These are phyloP conservation scores for Debaryomyces tyrocola DNA, from an alignment of 805 yeast genomes.

Conservation along the genomic window DNA sequence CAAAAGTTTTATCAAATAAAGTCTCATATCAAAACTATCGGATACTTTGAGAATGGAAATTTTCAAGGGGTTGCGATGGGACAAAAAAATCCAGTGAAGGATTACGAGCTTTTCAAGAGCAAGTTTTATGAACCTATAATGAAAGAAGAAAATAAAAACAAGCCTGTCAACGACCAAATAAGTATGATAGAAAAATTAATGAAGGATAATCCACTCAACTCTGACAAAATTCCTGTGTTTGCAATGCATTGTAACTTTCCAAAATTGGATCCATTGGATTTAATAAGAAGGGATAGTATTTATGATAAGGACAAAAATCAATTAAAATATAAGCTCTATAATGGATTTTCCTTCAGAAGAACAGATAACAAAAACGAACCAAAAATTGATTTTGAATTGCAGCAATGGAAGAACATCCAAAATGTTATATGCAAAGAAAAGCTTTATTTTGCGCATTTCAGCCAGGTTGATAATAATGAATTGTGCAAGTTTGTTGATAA, in stretches of 20 bases:
- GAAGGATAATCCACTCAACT: conserved; percentile 15
- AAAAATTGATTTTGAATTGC: conserved; percentile 28
- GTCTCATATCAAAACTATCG: conserved; percentile 34
- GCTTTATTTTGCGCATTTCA: conserved; percentile 24
- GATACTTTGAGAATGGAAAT: conserved; percentile 24
- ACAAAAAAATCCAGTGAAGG: conserved; percentile 28
- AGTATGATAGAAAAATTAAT: conserved; percentile 16
- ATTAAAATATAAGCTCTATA: conserved; percentile 28
- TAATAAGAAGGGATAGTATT: conserved; percentile 22
- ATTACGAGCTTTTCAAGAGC: conserved; percentile 11
- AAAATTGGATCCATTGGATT: conserved; percentile 31
- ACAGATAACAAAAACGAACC: not conserved
- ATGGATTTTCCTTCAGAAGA: conserved; percentile 19
- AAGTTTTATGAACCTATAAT: not conserved
- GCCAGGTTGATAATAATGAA: conserved; percentile 16
- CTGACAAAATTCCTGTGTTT: conserved; percentile 22
- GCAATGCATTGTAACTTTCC: conserved; percentile 38
- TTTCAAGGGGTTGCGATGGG: conserved; percentile 40
- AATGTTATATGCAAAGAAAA: conserved; percentile 25
- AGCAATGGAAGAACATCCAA: conserved; percentile 31
- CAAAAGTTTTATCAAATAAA: conserved; percentile 43
- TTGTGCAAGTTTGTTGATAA: conserved; percentile 27
- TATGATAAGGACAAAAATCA: conserved; percentile 22
- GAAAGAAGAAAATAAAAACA: conserved; percentile 3
- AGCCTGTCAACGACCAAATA: conserved; percentile 24